Evolutionary conservation across 768 basidiomycete species (phyloP).

Genomic region (Melanogaster broomeanus): DNA sequence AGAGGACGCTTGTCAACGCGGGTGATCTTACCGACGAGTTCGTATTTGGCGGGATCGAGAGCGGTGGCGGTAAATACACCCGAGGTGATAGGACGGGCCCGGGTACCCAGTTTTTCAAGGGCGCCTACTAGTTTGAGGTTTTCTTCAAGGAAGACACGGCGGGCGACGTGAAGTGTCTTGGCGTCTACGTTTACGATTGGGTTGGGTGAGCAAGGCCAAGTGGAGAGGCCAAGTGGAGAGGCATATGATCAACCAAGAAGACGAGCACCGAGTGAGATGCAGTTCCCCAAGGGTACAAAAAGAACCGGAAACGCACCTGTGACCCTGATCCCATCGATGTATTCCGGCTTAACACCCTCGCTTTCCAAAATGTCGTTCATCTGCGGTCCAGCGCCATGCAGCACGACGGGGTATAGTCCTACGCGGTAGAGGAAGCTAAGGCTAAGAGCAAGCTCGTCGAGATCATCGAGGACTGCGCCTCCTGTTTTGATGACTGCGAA

Average conservation of each 20-base stretch:
- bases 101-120: conserved; percentile 91
- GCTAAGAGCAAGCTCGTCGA: conserved; percentile 92
- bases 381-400: conserved; percentile 96
- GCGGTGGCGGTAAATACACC: conserved; percentile 98
- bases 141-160: conserved; percentile 95
- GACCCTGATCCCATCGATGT: conserved; percentile 96
- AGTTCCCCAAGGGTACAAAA: not conserved
- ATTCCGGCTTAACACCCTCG: conserved; percentile 94
- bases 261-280: not conserved
- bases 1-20: conserved; percentile 94
- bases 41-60: conserved; percentile 93
- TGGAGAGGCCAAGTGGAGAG: too few species aligned
- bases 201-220: too few species aligned
- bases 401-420: conserved; percentile 95
- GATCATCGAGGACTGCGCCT: conserved; percentile 89
- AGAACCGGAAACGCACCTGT: conserved; percentile 60
- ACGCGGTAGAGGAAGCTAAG: conserved; percentile 96
- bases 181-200: conserved; percentile 56
- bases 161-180: conserved; percentile 92
- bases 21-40: conserved; percentile 94
- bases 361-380: conserved; percentile 91
- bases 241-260: too few species aligned
- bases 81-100: conserved; percentile 96
- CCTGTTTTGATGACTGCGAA: conserved; percentile 99
- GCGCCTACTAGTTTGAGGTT: conserved; percentile 94